Conservation (phyloP, 345 rosid genomes). For the Streptanthus diversifolius region DNA sequence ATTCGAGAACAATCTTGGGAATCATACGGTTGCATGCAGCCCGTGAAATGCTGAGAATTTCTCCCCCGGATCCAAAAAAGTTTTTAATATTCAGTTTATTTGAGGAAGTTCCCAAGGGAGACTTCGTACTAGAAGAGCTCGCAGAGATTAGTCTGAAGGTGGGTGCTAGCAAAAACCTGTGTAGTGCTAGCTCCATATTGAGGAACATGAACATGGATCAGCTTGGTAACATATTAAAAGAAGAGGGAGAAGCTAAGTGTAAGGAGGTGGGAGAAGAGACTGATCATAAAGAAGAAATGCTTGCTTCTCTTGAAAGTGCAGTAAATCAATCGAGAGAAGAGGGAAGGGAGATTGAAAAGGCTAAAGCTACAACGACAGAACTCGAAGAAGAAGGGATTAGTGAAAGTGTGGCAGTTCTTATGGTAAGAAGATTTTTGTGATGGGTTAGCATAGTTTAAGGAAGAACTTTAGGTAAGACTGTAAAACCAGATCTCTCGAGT, state of each 20-base stretch:
- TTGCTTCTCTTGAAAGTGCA: conserved; percentile 50
- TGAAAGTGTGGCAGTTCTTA: conserved; percentile 54
- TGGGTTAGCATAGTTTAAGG: background rate
- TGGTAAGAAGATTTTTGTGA: conserved; percentile 41
- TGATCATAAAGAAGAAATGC: conserved; percentile 24
- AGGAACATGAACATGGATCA: conserved; percentile 52
- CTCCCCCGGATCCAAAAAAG: conserved; percentile 69
- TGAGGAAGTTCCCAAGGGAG: conserved; percentile 86
- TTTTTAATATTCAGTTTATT: conserved; percentile 80
- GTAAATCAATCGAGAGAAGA: conserved; percentile 62
- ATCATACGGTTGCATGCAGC: conserved; percentile 88
- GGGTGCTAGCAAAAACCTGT: conserved; percentile 38
- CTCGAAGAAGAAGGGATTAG: conserved; percentile 78
- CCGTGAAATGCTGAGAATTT: conserved; percentile 76
- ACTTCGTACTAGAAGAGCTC: conserved; percentile 67
- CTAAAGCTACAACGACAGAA: conserved; percentile 58
- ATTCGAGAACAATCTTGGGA: conserved; percentile 74
- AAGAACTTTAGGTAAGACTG: background rate
- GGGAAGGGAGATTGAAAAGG: conserved; percentile 49
- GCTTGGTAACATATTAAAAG: conserved; percentile 25
- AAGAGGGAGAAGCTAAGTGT: conserved; percentile 33
- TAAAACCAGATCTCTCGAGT: background rate
- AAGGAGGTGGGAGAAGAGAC: conserved; percentile 22
- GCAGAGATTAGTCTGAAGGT: conserved; percentile 58
- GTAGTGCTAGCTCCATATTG: conserved; percentile 71